Base-by-base conservation (phyloP, 2,329 filamentous ascomycete species). In the Xylariaceae sp. region DNA sequence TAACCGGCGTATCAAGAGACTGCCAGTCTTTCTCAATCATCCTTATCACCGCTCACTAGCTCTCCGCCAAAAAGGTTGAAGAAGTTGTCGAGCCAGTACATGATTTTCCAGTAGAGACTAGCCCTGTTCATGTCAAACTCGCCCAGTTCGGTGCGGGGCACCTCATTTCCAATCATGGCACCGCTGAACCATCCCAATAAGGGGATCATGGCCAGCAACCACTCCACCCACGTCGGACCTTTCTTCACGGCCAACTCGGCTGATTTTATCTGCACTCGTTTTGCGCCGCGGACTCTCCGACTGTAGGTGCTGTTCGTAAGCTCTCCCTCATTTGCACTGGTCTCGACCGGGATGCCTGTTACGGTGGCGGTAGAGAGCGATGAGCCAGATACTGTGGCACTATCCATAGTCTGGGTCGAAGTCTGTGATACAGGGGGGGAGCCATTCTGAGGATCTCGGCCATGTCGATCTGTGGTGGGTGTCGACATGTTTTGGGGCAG, bases 121-220 rank as follows among this genome's bases (percentile, higher is more conserved):
- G 81, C 81, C 34, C 68, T 68, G 32, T 78, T 78, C 71, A 82
- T 86, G 63, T 96, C 90, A 53, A 95, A 90, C 32, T 80, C 81
- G 43, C 87, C 87, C 33, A 76, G 71, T 39, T 89, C 85, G 39
- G 75, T 83, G 32, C 84, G 74, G 7, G 87, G 87, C 30, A 91
- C 80, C 59, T 85, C 76, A 57, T 81, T 81, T 4, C 87, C 87
- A 55, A 91, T 89, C 63, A 90, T 80, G 54, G 69, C 81, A 49
- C 68, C 81, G 34, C 79, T 81, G 57, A 89, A 84, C 80, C 83
- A 89, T 53, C 76, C 78, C 46, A 89, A 65, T 46, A 89, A 73
- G 2, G 85, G 85, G 31, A 89, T 78, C 40, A 75, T 77, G 50
- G 76, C 75, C 41, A 86, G 64, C 16, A 87, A 59, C 38, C 80